phyloP scores from a whole-genome alignment of 352 stramenopile genomes.

The Halophytophthora batemanensis region DNA sequence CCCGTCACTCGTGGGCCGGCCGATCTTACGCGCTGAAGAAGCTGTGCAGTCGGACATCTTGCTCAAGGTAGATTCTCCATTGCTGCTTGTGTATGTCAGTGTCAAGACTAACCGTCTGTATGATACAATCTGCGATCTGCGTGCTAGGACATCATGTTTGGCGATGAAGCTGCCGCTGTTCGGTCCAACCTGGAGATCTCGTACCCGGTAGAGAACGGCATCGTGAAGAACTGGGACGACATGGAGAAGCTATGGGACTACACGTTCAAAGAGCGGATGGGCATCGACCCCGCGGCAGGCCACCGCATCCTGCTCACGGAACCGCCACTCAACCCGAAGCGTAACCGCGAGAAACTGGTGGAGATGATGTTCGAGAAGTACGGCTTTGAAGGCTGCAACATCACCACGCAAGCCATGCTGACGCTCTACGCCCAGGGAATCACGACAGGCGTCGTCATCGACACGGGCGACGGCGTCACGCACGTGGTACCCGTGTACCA shows the following conservation, averaged over 20 bases:
- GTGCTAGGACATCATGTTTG: constrained; percentile 93
- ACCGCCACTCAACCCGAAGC: constrained; percentile 89
- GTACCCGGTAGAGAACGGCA: constrained; percentile 94
- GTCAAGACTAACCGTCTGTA: not conserved
- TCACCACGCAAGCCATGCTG: constrained; percentile 92
- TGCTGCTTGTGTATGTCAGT: not conserved
- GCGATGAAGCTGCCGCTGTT: constrained; percentile 89
- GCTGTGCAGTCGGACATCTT: constrained; percentile 81
- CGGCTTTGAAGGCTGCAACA: constrained; percentile 86
- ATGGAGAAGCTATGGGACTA: constrained; percentile 98
- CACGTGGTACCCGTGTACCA: constrained; percentile 92
- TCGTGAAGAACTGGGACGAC: constrained; percentile 97
- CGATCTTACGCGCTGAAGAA: constrained; percentile 93
- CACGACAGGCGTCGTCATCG: constrained; percentile 89
- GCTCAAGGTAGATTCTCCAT: constrained; percentile 51
- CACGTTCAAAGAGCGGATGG: constrained; percentile 92
- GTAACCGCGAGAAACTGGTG: constrained; percentile 90
- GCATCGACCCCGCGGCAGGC: constrained; percentile 53
- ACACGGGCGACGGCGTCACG: constrained; percentile 93
- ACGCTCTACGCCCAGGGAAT: constrained; percentile 91
- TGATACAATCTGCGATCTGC: not conserved
- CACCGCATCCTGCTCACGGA: constrained; percentile 92
- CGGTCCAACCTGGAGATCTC: constrained; percentile 85
- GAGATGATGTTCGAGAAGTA: constrained; percentile 95
- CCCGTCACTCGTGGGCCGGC: constrained; percentile 92